A percentile compares a stretch with the other conserved stretches of the same genome.
phyloP scores from a whole-genome alignment of 1,139 yeast genomes.

The Suhomyces chickasaworum region DNA sequence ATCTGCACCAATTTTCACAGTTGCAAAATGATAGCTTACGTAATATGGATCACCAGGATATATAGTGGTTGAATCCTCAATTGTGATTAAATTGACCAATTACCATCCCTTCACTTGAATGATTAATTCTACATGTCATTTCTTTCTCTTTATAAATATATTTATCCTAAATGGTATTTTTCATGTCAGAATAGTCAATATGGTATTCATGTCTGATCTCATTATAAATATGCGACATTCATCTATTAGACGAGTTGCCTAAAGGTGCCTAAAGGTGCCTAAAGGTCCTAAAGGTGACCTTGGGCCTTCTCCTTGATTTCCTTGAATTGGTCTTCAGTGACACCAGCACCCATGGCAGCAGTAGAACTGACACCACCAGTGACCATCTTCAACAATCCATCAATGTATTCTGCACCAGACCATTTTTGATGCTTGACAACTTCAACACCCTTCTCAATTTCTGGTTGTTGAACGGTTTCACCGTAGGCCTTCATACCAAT shows the following conservation, averaged over 20 bases:
- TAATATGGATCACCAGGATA: too few species aligned
- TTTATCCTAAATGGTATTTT: background rate
- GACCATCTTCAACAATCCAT: constrained; percentile 83
- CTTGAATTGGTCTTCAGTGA: constrained; percentile 94
- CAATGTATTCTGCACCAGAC: constrained; percentile 99
- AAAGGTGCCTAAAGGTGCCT: too few species aligned
- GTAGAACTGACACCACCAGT: constrained; percentile 96
- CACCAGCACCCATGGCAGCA: constrained; percentile 99
- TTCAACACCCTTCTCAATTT: constrained; percentile 87
- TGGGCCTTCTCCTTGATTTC: constrained; percentile 20
- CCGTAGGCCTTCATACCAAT: constrained; percentile 97
- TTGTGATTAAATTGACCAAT: too few species aligned
- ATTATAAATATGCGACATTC: background rate
- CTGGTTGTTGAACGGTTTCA: constrained; percentile 80
- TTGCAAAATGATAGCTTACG: constrained; percentile 5
- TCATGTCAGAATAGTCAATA: constrained; percentile 1
- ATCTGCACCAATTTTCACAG: constrained; percentile 1
- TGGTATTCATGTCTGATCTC: background rate
- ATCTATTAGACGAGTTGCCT: background rate
- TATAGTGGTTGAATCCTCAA: too few species aligned
- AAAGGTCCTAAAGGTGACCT: constrained; percentile 10
- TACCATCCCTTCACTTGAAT: too few species aligned
- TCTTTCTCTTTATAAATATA: background rate
- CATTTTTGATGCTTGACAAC: constrained; percentile 98
- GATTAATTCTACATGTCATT: too few species aligned